These are phyloP conservation scores for Golubevia pallescens DNA, from an alignment of 1,284 basidiomycete genomes.

Conservation along the genomic window DNA sequence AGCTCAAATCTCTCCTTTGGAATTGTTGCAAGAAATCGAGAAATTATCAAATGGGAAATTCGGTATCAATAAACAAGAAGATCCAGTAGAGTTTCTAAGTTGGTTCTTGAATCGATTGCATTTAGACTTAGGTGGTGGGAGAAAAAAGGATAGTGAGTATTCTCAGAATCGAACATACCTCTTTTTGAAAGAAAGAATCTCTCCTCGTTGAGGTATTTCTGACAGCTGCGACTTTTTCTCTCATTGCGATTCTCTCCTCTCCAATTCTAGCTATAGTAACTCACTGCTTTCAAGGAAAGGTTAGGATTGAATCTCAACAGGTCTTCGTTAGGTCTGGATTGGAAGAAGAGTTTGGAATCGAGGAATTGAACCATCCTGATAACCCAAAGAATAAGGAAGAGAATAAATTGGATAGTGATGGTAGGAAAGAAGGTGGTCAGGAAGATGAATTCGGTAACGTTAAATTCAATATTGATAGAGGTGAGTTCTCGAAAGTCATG, in stretches of 20 bases:
- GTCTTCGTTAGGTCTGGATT: slow-evolving; percentile 69
- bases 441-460: slow-evolving; percentile 36
- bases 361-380: neutral
- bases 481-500: neutral
- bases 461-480: slow-evolving; percentile 41
- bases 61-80: slow-evolving; percentile 87
- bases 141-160: slow-evolving; percentile 28
- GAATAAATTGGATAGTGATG: slow-evolving; percentile 35
- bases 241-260: slow-evolving; percentile 75
- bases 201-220: neutral
- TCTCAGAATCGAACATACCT: neutral
- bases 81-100: slow-evolving; percentile 93
- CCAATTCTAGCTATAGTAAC: slow-evolving; percentile 79
- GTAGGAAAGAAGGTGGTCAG: slow-evolving; percentile 38
- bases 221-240: too few species aligned
- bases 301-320: slow-evolving; percentile 91
- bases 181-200: slow-evolving; percentile 70
- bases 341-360: slow-evolving; percentile 19
- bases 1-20: slow-evolving; percentile 95
- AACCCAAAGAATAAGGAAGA: neutral
- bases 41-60: slow-evolving; percentile 86
- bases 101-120: slow-evolving; percentile 95
- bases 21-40: slow-evolving; percentile 95
- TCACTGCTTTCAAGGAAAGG: slow-evolving; percentile 89
- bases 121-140: slow-evolving; percentile 80